These are phyloP conservation scores for Metschnikowia cerradonensis DNA, from an alignment of 805 yeast genomes.

Conservation along the genomic window DNA sequence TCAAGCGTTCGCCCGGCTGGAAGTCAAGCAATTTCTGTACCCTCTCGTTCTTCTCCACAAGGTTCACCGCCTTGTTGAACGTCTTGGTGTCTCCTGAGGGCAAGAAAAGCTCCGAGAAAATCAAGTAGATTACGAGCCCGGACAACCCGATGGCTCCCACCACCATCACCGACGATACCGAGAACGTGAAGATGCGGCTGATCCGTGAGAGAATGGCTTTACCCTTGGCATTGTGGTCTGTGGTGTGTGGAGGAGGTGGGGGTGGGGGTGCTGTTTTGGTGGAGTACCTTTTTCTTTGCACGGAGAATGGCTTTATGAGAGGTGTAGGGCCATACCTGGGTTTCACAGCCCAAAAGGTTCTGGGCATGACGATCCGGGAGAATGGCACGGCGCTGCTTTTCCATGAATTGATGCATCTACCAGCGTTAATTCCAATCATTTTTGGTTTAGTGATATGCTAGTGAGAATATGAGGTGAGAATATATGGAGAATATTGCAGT, in stretches of 20 bases:
- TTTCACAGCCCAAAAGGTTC: not conserved
- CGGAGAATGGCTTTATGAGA: not conserved
- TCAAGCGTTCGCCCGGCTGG: constrained; percentile 54
- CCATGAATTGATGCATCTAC: not conserved
- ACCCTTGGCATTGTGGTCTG: constrained; percentile 39
- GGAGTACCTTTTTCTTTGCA: constrained; percentile 11
- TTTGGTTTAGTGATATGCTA: not conserved
- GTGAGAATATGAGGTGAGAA: not conserved
- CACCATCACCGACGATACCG: constrained; percentile 58
- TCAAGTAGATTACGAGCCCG: constrained; percentile 63
- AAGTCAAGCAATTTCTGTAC: constrained; percentile 58
- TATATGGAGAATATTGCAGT: not conserved
- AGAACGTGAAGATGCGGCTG: constrained; percentile 56
- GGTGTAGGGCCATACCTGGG: not conserved
- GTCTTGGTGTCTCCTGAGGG: constrained; percentile 92
- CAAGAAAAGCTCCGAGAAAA: constrained; percentile 73
- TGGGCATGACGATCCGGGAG: not conserved
- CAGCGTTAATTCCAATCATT: constrained; percentile 1
- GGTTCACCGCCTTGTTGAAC: constrained; percentile 78
- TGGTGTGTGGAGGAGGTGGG: constrained; percentile 36
- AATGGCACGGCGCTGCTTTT: not conserved
- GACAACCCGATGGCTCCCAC: constrained; percentile 69
- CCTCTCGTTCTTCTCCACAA: constrained; percentile 63
- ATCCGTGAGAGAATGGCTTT: constrained; percentile 43
- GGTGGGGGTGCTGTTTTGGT: constrained; percentile 25